A percentile compares a stretch with the other conserved stretches of the same genome.
Evolutionary conservation across 345 rosid genomes (phyloP).

Genomic region (Chamaenerion angustifolium): DNA sequence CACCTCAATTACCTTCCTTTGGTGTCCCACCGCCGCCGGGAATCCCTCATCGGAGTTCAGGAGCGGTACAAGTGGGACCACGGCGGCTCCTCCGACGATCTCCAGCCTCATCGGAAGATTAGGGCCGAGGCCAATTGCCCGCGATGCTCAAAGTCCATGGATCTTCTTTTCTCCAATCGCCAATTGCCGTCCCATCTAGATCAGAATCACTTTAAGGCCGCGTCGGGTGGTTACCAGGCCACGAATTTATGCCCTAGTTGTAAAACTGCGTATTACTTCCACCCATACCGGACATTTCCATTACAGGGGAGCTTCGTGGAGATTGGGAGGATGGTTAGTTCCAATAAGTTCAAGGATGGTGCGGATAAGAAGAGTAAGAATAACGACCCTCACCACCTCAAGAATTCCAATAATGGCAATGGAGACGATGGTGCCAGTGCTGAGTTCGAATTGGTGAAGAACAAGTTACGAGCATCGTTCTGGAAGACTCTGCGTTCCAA

Average conservation of each 20-base stretch:
- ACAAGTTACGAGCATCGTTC: conserved; percentile 41
- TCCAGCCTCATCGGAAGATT: conserved; percentile 33
- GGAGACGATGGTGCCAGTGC: conserved; percentile 17
- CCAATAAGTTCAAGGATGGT: neutral
- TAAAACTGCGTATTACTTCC: conserved; percentile 68
- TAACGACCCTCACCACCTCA: neutral
- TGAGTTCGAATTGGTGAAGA: conserved; percentile 8
- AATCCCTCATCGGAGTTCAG: conserved; percentile 31
- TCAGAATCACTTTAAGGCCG: conserved; percentile 5
- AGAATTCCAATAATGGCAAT: neutral
- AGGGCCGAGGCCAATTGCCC: conserved; percentile 89
- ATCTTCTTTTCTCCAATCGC: conserved; percentile 63
- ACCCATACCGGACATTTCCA: conserved; percentile 49
- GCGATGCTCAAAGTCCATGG: conserved; percentile 73
- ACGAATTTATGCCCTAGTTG: conserved; percentile 83
- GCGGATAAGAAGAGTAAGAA: conserved; percentile 12
- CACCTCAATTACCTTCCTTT: conserved; percentile 29
- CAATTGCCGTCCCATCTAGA: conserved; percentile 16
- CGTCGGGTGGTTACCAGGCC: conserved; percentile 28
- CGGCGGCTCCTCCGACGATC: conserved; percentile 23
- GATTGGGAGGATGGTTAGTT: conserved; percentile 34
- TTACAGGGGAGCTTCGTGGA: conserved; percentile 83
- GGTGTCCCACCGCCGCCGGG: conserved; percentile 31
- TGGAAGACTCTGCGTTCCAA: conserved; percentile 67
- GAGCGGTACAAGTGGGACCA: conserved; percentile 67